Conservation (phyloP, 495 filamentous ascomycete genomes). For the Talaromyces liani region DNA sequence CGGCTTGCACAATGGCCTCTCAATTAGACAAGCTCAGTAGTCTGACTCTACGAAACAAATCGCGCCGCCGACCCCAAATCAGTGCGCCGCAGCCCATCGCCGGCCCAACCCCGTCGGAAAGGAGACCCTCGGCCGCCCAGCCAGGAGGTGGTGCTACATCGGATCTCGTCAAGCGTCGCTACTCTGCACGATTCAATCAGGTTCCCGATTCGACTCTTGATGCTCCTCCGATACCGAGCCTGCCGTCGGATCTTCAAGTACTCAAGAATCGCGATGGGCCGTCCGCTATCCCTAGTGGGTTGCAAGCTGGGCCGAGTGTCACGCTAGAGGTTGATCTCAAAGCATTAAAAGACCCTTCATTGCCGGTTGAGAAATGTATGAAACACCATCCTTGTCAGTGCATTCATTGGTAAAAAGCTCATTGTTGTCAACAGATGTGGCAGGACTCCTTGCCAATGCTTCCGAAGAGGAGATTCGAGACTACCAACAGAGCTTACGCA, state of each 20-base stretch:
- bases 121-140: constrained; percentile 22
- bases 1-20: not conserved
- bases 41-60: constrained; percentile 72
- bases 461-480: constrained; percentile 89
- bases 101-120: constrained; percentile 40
- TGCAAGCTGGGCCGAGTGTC: constrained; percentile 30
- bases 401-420: not conserved
- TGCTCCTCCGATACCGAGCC: constrained; percentile 58
- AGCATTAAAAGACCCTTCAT: constrained; percentile 69
- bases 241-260: constrained; percentile 45
- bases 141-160: constrained; percentile 53
- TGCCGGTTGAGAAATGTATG: constrained; percentile 58
- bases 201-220: constrained; percentile 60
- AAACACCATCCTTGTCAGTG: not conserved
- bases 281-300: constrained; percentile 36
- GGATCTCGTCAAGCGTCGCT: constrained; percentile 88
- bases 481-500: constrained; percentile 67
- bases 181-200: constrained; percentile 84
- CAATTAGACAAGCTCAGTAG: constrained; percentile 35
- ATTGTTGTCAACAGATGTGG: constrained; percentile 50
- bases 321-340: constrained; percentile 56
- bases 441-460: constrained; percentile 74
- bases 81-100: constrained; percentile 80
- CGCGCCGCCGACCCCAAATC: constrained; percentile 68
- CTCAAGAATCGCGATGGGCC: constrained; percentile 39